Evolutionary conservation across 1,284 basidiomycete genomes (phyloP).

Genomic region (Marasmius fiardii): DNA sequence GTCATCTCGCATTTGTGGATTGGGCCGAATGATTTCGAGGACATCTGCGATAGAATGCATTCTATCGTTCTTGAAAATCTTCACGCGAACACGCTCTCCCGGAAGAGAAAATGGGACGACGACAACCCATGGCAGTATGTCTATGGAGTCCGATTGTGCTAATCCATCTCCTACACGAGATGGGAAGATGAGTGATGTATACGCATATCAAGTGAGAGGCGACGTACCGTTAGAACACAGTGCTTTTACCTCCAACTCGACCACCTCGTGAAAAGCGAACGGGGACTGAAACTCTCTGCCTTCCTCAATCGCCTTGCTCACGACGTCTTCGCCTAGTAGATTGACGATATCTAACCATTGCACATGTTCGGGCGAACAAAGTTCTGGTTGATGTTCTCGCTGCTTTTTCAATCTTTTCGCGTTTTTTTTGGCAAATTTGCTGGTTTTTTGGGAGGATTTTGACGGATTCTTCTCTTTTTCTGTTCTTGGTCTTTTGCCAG

Average conservation of each 20-base stretch:
- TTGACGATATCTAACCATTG: conserved; percentile 67
- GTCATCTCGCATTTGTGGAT: conserved; percentile 63
- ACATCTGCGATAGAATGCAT: conserved; percentile 79
- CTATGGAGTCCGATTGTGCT: conserved; percentile 43
- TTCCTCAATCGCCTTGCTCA: conserved; percentile 46
- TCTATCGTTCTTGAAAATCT: conserved; percentile 63
- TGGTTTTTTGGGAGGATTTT: conserved; percentile 12
- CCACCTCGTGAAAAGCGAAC: conserved; percentile 54
- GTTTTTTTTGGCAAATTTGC: conserved; percentile 19
- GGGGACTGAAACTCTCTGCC: conserved; percentile 58
- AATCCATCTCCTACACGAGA: conserved; percentile 60
- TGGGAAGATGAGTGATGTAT: conserved; percentile 1
- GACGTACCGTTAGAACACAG: conserved; percentile 65
- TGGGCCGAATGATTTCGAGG: conserved; percentile 66
- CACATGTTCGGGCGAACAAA: conserved; percentile 73
- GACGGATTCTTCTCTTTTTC: conserved; percentile 5
- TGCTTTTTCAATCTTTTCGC: conserved; percentile 25
- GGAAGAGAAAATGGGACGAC: conserved; percentile 83
- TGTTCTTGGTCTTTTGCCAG: conserved; percentile 12
- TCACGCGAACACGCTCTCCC: conserved; percentile 71
- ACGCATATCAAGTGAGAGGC: neutral
- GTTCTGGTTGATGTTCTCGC: conserved; percentile 44
- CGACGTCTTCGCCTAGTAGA: conserved; percentile 62
- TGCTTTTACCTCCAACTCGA: conserved; percentile 64
- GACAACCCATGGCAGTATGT: conserved; percentile 69